These are phyloP conservation scores for Boletellus ananas DNA, from an alignment of 768 basidiomycete genomes.

Conservation along the genomic window DNA sequence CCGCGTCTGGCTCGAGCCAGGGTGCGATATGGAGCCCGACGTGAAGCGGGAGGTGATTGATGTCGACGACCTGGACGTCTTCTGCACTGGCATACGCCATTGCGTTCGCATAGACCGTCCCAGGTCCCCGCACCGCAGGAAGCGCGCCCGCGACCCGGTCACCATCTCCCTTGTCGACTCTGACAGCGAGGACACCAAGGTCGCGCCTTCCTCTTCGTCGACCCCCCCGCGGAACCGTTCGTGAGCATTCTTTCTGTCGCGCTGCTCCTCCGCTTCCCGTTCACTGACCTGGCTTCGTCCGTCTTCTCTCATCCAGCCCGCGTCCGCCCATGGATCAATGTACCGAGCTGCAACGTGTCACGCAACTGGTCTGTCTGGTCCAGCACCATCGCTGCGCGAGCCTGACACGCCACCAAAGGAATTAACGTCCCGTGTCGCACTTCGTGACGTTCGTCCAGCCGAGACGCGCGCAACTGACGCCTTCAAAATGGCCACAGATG, in stretches of 20 bases:
- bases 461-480: conserved; percentile 23
- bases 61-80: conserved; percentile 23
- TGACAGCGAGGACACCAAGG: conserved; percentile 7
- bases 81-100: conserved; percentile 17
- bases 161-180: conserved; percentile 17
- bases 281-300: background rate
- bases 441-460: conserved; percentile 5
- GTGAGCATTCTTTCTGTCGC: conserved; percentile 3
- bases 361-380: conserved; percentile 15
- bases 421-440: conserved; percentile 12
- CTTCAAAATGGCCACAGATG: conserved; percentile 14
- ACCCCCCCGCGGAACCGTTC: background rate
- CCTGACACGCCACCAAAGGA: conserved; percentile 24
- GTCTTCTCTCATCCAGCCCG: background rate
- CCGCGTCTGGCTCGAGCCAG: background rate
- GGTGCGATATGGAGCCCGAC: background rate
- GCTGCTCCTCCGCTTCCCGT: background rate
- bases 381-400: background rate
- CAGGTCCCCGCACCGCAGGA: conserved; percentile 7
- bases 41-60: conserved; percentile 21
- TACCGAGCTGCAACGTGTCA: conserved; percentile 26
- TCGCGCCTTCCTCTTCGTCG: conserved; percentile 6
- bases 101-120: conserved; percentile 15
- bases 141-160: conserved; percentile 8
- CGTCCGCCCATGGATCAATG: background rate